These are phyloP conservation scores for Xylariaceae sp. DNA, from an alignment of 2,329 filamentous ascomycete genomes.

Conservation along the genomic window DNA sequence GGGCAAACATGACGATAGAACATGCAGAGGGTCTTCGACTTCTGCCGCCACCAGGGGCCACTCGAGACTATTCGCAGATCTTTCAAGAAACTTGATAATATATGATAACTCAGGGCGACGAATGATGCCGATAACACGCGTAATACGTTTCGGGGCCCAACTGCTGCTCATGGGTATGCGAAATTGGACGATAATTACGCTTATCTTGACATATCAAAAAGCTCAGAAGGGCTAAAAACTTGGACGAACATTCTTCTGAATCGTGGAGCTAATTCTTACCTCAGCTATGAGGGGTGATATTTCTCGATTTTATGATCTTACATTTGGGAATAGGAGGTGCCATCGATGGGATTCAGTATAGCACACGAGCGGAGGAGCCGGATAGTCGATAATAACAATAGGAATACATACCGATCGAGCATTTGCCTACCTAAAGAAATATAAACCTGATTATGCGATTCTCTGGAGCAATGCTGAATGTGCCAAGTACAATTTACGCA, in stretches of 20 bases:
- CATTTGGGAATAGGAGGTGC: too few species aligned
- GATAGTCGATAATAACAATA: too few species aligned
- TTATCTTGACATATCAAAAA: constrained; percentile 12
- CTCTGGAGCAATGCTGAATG: too few species aligned
- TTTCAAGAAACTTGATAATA: constrained; percentile 18
- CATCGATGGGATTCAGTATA: too few species aligned
- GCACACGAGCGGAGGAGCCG: too few species aligned
- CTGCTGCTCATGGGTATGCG: constrained; percentile 8
- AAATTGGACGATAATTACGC: constrained; percentile 12
- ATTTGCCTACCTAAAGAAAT: too few species aligned
- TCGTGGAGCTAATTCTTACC: too few species aligned
- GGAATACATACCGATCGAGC: too few species aligned
- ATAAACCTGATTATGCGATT: too few species aligned
- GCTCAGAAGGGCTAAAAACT: too few species aligned
- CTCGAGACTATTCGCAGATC: constrained; percentile 17
- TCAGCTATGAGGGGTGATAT: neutral
- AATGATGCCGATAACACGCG: constrained; percentile 20
- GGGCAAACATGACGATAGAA: constrained; percentile 22
- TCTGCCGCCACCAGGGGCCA: constrained; percentile 17
- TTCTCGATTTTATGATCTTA: too few species aligned
- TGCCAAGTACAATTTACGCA: too few species aligned
- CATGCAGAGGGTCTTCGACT: constrained; percentile 25
- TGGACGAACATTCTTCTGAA: constrained; percentile 6
- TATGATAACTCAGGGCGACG: constrained; percentile 17
- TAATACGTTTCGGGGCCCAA: constrained; percentile 4